Base-by-base conservation (phyloP, 2,329 filamentous ascomycete species). In the Talaromyces sp. region DNA sequence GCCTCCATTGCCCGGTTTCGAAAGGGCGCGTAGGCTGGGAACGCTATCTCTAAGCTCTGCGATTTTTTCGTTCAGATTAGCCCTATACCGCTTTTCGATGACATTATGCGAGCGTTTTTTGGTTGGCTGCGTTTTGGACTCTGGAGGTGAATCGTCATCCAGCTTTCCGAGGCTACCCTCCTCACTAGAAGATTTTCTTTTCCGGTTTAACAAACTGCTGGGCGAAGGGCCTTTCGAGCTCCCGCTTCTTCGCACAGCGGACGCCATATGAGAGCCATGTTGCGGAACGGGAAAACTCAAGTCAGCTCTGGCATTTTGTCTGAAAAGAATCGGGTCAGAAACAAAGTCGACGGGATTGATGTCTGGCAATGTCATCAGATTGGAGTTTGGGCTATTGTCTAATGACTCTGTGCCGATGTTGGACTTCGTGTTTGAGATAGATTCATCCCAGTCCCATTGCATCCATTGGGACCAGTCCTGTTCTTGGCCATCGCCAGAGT, bases 101-200 rank as follows among this genome's bases (percentile, higher is more conserved):
- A 98, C 95, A 75, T 97, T 98, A 77, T 98, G 93, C 2, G 93
- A 92, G 32, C 93, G 96, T 82, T 97, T 97, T 82, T 96, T 97
- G 70, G 80, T 68, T 82, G 86, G 67, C 80, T 84, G 66, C 82
- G 85, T 81, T 13, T 88, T 76, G 31, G 62, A 41, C 43, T 69
- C 68, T 2, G 67, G 65, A 5, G 63, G 56, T 7, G 85, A 55
- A 24, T 86, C 82, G 5, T 82, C 80, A 14, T 76, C 75, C 17
- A 29, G 24, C 49, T 75, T 74, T 69, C 69, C 64, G 1, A 65
- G 67, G 5, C 68, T 69, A 17, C 68, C 66, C n/a, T 85, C 84
- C 29, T 61, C 59, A 55, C 81, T 82, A 0, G 86, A 86, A 0
- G 86, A 84, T 76, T 91, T 92, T 66, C 89, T 84, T 76, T 91